phyloP scores from a whole-genome alignment of 139 green algal species.

The Chlamydomonas schloesseri region DNA sequence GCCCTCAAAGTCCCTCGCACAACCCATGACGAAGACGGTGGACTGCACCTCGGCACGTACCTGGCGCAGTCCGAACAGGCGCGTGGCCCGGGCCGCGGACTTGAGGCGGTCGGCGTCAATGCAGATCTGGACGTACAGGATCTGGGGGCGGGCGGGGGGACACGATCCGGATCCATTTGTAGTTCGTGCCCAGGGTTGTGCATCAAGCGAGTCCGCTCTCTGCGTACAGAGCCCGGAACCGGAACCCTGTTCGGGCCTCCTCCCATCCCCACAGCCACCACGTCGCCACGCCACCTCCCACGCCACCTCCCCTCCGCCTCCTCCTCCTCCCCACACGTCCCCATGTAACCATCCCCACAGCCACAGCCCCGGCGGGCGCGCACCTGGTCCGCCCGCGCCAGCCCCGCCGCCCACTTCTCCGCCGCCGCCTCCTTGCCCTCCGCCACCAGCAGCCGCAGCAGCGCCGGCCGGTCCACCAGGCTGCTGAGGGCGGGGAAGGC shows the following conservation, averaged over 20 bases:
- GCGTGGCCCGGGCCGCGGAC: conserved; percentile 59
- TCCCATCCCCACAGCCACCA: background rate
- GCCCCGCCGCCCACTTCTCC: conserved; percentile 60
- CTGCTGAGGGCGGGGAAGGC: conserved; percentile 53
- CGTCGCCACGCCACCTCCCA: background rate
- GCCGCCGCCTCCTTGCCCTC: conserved; percentile 63
- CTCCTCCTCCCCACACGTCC: no score
- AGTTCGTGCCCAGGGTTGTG: no score
- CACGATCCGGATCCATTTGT: no score
- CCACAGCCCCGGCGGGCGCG: background rate
- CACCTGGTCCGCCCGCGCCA: conserved; percentile 62
- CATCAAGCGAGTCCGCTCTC: no score
- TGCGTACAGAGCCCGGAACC: no score
- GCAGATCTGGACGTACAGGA: conserved; percentile 63
- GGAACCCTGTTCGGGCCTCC: no score
- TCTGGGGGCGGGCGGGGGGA: conserved; percentile 9
- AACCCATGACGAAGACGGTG: no score
- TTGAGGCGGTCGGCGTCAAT: conserved; percentile 68
- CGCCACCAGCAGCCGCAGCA: conserved; percentile 59
- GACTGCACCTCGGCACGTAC: no score
- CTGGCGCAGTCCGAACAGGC: conserved; percentile 46
- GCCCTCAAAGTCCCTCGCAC: no score
- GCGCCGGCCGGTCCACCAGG: conserved; percentile 31
- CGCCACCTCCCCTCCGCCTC: background rate
- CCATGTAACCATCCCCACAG: no score